Conservation (phyloP, 2,329 filamentous ascomycete genomes). For the Monosporascus sp. region DNA sequence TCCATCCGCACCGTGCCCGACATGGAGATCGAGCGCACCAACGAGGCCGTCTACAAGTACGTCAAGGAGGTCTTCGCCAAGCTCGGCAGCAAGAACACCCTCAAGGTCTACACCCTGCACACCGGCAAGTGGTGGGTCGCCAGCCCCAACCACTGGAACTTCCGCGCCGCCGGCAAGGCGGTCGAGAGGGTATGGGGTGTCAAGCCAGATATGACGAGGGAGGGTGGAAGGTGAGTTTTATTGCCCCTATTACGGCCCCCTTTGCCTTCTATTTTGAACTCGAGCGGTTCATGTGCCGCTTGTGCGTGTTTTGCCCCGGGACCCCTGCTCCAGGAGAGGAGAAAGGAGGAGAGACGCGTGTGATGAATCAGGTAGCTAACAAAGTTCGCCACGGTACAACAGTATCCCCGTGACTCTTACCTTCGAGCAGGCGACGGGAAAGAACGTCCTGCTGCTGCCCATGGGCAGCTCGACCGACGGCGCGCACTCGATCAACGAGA, state of each 20-base stretch:
- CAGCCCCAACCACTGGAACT: conserved; percentile 98
- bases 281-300: too few relatives aligned
- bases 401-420: conserved; percentile 96
- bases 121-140: conserved; percentile 98
- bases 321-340: too few relatives aligned
- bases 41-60: conserved; percentile 77
- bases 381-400: conserved; percentile 29
- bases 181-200: conserved; percentile 92
- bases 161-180: conserved; percentile 89
- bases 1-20: conserved; percentile 95
- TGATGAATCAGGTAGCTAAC: conserved; percentile 1
- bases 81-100: conserved; percentile 84
- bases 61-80: conserved; percentile 81
- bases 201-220: conserved; percentile 88
- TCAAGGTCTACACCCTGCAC: conserved; percentile 79
- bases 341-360: too few relatives aligned
- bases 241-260: not conserved
- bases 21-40: conserved; percentile 91
- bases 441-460: conserved; percentile 91
- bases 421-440: conserved; percentile 95
- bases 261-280: not conserved
- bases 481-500: conserved; percentile 97
- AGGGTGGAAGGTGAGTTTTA: conserved; percentile 72
- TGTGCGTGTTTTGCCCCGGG: too few relatives aligned
- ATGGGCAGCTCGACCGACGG: conserved; percentile 98